Percentiles rank a stretch among this genome's conserved stretches.
Evolutionary conservation across 2,329 filamentous ascomycete genomes (phyloP).

Genomic region (Fusarium burgessii): DNA sequence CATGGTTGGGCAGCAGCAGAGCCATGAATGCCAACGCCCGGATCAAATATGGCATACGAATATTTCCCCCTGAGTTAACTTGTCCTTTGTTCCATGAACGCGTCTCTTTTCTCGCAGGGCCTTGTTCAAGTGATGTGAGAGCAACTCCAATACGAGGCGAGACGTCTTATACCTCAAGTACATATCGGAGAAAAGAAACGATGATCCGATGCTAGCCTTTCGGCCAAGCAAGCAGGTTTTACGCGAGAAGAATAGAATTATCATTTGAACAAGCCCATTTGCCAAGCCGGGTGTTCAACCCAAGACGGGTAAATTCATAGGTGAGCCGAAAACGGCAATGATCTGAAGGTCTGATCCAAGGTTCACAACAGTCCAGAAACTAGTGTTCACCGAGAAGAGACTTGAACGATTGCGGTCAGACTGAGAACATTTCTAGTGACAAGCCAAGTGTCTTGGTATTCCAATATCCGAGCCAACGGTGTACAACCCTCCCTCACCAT

Average conservation of each 20-base stretch:
- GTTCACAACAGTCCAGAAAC: neutral
- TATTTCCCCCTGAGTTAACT: no score
- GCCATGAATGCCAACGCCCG: no score
- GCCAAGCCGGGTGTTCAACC: slow-evolving; percentile 12
- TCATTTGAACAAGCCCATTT: neutral
- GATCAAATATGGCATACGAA: no score
- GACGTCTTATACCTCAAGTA: neutral
- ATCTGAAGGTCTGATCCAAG: neutral
- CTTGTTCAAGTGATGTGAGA: neutral
- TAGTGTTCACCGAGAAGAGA: neutral
- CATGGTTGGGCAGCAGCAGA: no score
- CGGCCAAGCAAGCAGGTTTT: neutral
- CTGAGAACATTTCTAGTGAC: neutral
- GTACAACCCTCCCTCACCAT: neutral
- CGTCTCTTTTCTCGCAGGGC: no score
- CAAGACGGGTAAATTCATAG: neutral
- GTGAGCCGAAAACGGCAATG: slow-evolving; percentile 4
- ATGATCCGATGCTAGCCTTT: neutral
- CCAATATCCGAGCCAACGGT: neutral
- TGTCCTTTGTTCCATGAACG: no score
- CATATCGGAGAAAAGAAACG: neutral
- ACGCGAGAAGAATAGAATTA: neutral
- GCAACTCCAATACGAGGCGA: fast-evolving
- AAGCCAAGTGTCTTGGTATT: neutral
- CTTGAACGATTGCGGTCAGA: neutral